Evolutionary conservation across 495 filamentous ascomycete species (phyloP).

Genomic region (Amniculicola lignicola): DNA sequence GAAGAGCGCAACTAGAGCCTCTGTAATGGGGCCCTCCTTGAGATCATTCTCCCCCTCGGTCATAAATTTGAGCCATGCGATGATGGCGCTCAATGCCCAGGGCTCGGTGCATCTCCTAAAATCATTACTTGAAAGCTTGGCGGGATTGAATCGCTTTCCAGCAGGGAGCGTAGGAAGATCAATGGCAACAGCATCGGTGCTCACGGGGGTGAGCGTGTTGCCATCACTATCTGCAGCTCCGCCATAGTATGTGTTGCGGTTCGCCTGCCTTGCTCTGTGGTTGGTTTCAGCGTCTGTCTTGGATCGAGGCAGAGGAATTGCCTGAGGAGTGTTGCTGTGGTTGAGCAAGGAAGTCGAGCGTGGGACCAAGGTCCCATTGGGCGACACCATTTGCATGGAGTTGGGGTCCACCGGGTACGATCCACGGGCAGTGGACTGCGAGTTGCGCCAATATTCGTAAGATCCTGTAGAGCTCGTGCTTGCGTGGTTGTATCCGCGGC

Average conservation of each 20-base stretch:
- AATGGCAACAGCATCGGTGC: constrained; percentile 49
- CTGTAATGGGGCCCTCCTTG: constrained; percentile 73
- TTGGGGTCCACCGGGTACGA: constrained; percentile 34
- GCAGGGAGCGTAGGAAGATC: constrained; percentile 50
- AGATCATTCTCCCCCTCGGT: constrained; percentile 82
- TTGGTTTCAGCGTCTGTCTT: constrained; percentile 85
- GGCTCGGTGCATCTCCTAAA: constrained; percentile 84
- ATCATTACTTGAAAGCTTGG: constrained; percentile 80
- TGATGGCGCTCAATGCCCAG: constrained; percentile 88
- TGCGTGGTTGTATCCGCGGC: constrained; percentile 9
- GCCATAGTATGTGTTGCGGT: constrained; percentile 46
- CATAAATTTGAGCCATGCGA: constrained; percentile 81
- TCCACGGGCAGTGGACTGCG: constrained; percentile 15
- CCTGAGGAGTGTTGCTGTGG: constrained; percentile 74
- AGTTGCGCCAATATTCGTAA: constrained; percentile 32
- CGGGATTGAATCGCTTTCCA: constrained; percentile 64
- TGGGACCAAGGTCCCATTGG: constrained; percentile 54
- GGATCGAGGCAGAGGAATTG: constrained; percentile 79
- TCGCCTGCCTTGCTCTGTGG: constrained; percentile 51
- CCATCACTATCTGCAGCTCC: constrained; percentile 36
- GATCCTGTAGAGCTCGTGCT: constrained; percentile 20
- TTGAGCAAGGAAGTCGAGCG: constrained; percentile 81
- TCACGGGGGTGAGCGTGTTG: constrained; percentile 50
- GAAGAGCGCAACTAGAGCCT: constrained; percentile 85
- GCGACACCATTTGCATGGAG: constrained; percentile 21